phyloP scores from a whole-genome alignment of 108 stramenopile species.

The Craspedostauros australis region DNA sequence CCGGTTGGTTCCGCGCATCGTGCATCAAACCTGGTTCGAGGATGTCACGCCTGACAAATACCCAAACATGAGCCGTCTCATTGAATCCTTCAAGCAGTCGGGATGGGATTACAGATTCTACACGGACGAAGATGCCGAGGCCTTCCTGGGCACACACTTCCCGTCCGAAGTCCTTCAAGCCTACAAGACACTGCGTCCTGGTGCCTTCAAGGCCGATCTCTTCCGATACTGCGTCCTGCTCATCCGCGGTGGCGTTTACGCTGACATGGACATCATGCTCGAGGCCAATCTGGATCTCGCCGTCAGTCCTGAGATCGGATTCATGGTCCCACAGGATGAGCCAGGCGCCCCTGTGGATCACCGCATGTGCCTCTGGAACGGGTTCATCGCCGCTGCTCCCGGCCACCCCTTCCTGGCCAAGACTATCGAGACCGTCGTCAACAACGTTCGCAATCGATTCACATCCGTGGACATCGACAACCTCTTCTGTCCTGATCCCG shows the following conservation, averaged over 20 bases:
- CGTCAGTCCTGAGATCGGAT: slow-evolving; percentile 63
- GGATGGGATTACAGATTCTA: slow-evolving; percentile 79
- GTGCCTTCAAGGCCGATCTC: slow-evolving; percentile 78
- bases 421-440: slow-evolving; percentile 75
- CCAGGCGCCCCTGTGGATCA: slow-evolving; percentile 48
- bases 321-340: slow-evolving; percentile 76
- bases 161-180: slow-evolving; percentile 67
- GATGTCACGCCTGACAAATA: slow-evolving; percentile 30
- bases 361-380: slow-evolving; percentile 84
- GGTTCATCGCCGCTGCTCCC: slow-evolving; percentile 79
- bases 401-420: slow-evolving; percentile 78
- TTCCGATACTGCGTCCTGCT: slow-evolving; percentile 81
- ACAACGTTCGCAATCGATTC: slow-evolving; percentile 78
- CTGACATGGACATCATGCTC: slow-evolving; percentile 83
- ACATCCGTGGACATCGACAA: slow-evolving; percentile 71
- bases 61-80: slow-evolving; percentile 67
- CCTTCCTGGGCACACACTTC: slow-evolving; percentile 60
- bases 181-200: slow-evolving; percentile 62
- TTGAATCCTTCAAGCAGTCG: slow-evolving; percentile 64
- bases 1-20: slow-evolving; percentile 66
- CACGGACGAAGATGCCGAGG: slow-evolving; percentile 44
- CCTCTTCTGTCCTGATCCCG: slow-evolving; percentile 64
- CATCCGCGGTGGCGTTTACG: slow-evolving; percentile 78
- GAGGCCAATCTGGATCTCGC: slow-evolving; percentile 71
- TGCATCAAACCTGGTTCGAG: slow-evolving; percentile 74